Evolutionary conservation across 164 flowering plant species (phyloP), one percentile per base, ranked within the genome.

Genomic region (Annona squamosa): DNA sequence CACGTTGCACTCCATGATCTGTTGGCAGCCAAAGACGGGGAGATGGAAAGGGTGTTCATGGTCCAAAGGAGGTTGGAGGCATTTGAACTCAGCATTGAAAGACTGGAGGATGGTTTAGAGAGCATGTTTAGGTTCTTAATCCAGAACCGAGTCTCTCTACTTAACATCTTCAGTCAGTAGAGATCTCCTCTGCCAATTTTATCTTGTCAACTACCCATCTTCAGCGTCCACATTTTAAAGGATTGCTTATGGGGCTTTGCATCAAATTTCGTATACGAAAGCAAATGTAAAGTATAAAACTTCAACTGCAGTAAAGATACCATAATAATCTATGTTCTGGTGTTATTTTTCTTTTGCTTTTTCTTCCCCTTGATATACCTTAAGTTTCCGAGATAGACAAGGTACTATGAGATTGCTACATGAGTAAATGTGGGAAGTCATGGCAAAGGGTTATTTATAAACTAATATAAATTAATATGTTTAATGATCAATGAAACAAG

Each of bases 111-210:
- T 26, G 88, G 87, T 79, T 18, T 87, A 13, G 87, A 86, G 61
- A 74, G 84, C 73, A 79, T 82, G 41, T 86, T 82, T 42, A 84
- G 87, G 76, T 83, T 87, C 63, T 76, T 89, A 77, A 84, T 90
- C 67, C 83, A 82, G 48, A 84, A 89, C 4, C 82, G 90, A 75
- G 91, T 88, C 74, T 79, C 82, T 3, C 86, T 90, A 46, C 86
- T 88, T 17, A 90, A 86, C 73, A 82, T 88, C 70, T 74, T 86
- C 46, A 86, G 84, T 63, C 61, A 65, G 62, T 77, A 82, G 65
- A 47, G 42, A 45, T 45, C 62, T 10, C 62, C 3, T 52, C 47
- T 7, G 1, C 68, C 3, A 7, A 19, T 68, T 48, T 65, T 57
- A 64, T 3, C 42, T 4, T 43, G 12, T 3, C 10, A 64, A 64